These are phyloP conservation scores for Pleurotus pulmonarius DNA, from an alignment of 768 basidiomycete species.

Conservation along the genomic window DNA sequence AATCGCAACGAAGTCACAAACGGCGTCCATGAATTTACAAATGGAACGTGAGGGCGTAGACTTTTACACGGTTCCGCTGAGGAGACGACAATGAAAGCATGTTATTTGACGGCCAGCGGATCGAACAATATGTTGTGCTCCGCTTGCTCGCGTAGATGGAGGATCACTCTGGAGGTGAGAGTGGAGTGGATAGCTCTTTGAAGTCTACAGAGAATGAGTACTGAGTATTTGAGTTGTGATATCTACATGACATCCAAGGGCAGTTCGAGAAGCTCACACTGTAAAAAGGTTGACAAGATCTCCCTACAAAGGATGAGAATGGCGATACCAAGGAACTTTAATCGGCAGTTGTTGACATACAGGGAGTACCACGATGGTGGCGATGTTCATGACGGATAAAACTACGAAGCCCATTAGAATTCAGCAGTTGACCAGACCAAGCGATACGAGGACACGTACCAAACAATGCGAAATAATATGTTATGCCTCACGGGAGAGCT, in stretches of 20 bases:
- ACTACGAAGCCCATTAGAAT: too few relatives aligned
- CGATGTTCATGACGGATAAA: background rate
- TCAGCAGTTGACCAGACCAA: too few relatives aligned
- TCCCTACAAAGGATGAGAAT: background rate
- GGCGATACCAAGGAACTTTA: background rate
- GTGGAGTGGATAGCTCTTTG: background rate
- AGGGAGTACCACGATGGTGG: background rate
- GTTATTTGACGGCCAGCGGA: background rate
- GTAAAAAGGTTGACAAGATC: background rate
- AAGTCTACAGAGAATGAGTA: background rate
- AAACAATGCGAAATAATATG: background rate
- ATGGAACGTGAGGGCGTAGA: too few relatives aligned
- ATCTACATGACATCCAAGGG: background rate
- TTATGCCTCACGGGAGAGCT: background rate
- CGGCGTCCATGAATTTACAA: too few relatives aligned
- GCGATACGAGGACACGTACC: background rate
- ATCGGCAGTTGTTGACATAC: background rate
- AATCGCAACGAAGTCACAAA: too few relatives aligned
- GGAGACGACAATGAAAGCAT: too few relatives aligned
- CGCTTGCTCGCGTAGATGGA: constrained; percentile 15
- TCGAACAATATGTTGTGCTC: constrained; percentile 10
- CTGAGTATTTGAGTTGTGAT: background rate
- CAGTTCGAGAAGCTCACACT: background rate
- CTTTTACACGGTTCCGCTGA: too few relatives aligned
- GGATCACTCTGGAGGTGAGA: background rate